Percentiles rank a stretch among this genome's conserved stretches.
These are phyloP conservation scores for Colletotrichum orbiculare DNA, from an alignment of 2,329 filamentous ascomycete genomes.

Conservation along the genomic window DNA sequence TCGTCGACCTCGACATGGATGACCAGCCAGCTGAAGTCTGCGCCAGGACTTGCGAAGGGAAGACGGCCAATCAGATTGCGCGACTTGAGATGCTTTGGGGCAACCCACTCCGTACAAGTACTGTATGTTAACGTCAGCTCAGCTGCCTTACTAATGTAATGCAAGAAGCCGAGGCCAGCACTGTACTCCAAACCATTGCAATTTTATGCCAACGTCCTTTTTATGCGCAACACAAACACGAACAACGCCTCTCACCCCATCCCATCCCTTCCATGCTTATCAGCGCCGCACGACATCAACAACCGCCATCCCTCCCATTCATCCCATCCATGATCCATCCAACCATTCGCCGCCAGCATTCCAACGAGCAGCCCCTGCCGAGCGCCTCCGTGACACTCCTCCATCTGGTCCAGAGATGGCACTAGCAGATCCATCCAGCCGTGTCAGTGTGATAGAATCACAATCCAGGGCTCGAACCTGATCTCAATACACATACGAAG, in stretches of 20 bases:
- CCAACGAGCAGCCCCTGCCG: slow-evolving; percentile 10
- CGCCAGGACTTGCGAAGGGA: no score
- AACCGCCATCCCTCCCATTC: slow-evolving; percentile 21
- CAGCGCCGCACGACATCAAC: slow-evolving; percentile 10
- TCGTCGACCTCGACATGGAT: no score
- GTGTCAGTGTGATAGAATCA: slow-evolving; percentile 6
- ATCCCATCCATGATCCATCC: slow-evolving; percentile 9
- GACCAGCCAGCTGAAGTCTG: no score
- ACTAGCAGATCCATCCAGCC: slow-evolving; percentile 11
- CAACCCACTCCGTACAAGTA: no score
- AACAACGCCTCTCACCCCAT: background rate
- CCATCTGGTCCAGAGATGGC: background rate
- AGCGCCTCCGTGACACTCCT: slow-evolving; percentile 25
- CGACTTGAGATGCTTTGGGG: no score
- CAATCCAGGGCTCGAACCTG: slow-evolving; percentile 2
- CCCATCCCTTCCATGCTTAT: slow-evolving; percentile 23
- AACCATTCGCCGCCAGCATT: background rate
- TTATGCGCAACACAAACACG: background rate
- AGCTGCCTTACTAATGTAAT: no score
- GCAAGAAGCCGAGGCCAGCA: no score
- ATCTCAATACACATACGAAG: no score
- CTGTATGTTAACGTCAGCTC: no score
- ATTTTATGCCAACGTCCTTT: slow-evolving; percentile 6
- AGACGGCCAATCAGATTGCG: no score
- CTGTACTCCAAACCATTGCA: no score